These are phyloP conservation scores for Melampsora allii-populina DNA, from an alignment of 1,284 basidiomycete genomes.

Conservation along the genomic window DNA sequence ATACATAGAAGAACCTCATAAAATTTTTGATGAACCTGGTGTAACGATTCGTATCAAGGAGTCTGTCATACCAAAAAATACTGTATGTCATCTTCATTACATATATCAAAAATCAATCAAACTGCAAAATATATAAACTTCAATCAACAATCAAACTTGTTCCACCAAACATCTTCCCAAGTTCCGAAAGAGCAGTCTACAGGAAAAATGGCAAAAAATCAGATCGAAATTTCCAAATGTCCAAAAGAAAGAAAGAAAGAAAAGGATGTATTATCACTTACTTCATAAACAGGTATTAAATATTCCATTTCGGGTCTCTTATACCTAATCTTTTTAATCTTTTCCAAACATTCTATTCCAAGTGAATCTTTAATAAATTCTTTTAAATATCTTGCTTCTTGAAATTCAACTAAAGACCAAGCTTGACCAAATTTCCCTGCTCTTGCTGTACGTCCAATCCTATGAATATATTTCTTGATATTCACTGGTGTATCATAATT, in stretches of 20 bases:
- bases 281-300: slow-evolving; percentile 4
- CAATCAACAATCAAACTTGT: not conserved
- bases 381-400: slow-evolving; percentile 38
- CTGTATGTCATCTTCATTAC: too few species aligned
- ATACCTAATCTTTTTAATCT: not conserved
- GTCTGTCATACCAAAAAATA: too few species aligned
- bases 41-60: too few species aligned
- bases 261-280: not conserved
- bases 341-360: not conserved
- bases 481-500: slow-evolving; percentile 95
- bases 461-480: slow-evolving; percentile 95
- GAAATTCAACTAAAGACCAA: slow-evolving; percentile 80
- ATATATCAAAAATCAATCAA: too few species aligned
- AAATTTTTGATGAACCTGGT: too few species aligned
- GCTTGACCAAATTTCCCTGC: slow-evolving; percentile 81
- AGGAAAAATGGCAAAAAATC: not conserved
- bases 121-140: not conserved
- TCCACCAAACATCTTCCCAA: not conserved
- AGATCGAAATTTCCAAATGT: not conserved
- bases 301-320: not conserved
- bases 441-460: slow-evolving; percentile 89
- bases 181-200: not conserved
- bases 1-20: too few species aligned
- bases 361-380: slow-evolving; percentile 1
- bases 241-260: not conserved